A percentile compares a stretch with the other conserved stretches of the same genome.
Evolutionary conservation across 2,329 filamentous ascomycete species (phyloP).

Genomic region (Fusarium lyarnte): DNA sequence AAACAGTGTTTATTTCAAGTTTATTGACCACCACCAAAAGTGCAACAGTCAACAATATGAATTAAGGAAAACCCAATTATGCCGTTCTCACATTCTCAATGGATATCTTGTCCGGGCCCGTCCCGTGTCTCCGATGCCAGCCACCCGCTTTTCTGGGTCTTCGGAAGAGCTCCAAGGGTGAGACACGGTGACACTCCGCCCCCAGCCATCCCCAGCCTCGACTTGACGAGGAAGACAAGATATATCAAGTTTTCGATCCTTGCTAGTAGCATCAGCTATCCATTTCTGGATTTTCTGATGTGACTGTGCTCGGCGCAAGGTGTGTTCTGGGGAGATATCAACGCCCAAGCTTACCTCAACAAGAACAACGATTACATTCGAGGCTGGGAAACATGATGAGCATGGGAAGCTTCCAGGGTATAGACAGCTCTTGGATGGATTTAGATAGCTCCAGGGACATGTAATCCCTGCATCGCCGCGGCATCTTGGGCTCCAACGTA

Average conservation of each 20-base stretch:
- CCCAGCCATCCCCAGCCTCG: conserved; percentile 39
- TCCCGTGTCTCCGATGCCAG: conserved; percentile 35
- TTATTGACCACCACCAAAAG: background rate
- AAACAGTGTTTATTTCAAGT: background rate
- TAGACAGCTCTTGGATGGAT: conserved; percentile 7
- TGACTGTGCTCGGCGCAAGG: conserved; percentile 20
- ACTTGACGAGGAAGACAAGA: conserved; percentile 23
- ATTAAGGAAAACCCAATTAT: background rate
- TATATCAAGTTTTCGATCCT: conserved; percentile 29
- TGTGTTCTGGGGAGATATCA: conserved; percentile 17
- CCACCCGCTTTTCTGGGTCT: conserved; percentile 35
- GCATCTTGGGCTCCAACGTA: conserved; percentile 16
- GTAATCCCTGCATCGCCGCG: conserved; percentile 23
- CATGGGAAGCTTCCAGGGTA: conserved; percentile 19
- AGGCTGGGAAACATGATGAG: conserved; percentile 26
- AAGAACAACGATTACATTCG: conserved; percentile 3
- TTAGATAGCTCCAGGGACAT: conserved; percentile 19
- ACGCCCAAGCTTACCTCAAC: conserved; percentile 4
- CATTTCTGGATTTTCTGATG: conserved; percentile 13
- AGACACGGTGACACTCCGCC: conserved; percentile 29
- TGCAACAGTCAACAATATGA: background rate
- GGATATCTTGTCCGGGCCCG: conserved; percentile 17
- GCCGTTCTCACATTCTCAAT: conserved; percentile 23
- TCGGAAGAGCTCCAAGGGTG: conserved; percentile 16
- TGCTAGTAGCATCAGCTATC: conserved; percentile 24